Percentiles rank a stretch among this genome's conserved stretches.
phyloP scores from a whole-genome alignment of 2,329 filamentous ascomycete genomes.

The Alternaria viburni region DNA sequence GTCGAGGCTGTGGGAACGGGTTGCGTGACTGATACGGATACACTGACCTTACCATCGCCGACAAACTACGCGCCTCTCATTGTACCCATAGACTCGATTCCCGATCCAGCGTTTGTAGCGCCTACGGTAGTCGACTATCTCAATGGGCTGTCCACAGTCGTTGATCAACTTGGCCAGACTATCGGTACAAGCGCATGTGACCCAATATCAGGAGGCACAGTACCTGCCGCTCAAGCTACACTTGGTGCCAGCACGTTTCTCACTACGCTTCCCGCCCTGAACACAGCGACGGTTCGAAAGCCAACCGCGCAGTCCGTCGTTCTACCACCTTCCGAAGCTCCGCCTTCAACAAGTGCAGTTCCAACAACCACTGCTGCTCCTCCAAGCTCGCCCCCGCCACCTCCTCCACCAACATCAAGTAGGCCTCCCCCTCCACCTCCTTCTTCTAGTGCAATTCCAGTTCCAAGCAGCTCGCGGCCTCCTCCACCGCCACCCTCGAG shows the following conservation, averaged over 20 bases:
- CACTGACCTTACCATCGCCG: slow-evolving; percentile 31
- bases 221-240: too few relatives aligned
- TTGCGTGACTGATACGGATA: slow-evolving; percentile 26
- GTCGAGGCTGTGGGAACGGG: slow-evolving; percentile 26
- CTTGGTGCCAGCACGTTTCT: too few relatives aligned
- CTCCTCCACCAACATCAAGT: slow-evolving; percentile 11
- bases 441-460: slow-evolving; percentile 17
- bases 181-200: slow-evolving; percentile 43
- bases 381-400: slow-evolving; percentile 5
- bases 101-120: slow-evolving; percentile 29
- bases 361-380: background rate
- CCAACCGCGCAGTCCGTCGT: background rate
- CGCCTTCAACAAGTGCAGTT: slow-evolving; percentile 4
- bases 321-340: background rate
- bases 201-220: too few relatives aligned
- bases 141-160: slow-evolving; percentile 36
- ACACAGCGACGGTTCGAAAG: slow-evolving; percentile 2
- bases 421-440: slow-evolving; percentile 13
- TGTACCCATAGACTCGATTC: slow-evolving; percentile 23
- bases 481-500: slow-evolving; percentile 1
- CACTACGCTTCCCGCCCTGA: too few relatives aligned
- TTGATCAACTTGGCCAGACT: slow-evolving; percentile 33
- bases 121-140: slow-evolving; percentile 39
- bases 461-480: background rate
- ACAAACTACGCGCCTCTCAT: slow-evolving; percentile 37